Percentiles rank a stretch among this genome's conserved stretches.
Conservation (phyloP, 768 basidiomycete species). For the Trametes elegans region DNA sequence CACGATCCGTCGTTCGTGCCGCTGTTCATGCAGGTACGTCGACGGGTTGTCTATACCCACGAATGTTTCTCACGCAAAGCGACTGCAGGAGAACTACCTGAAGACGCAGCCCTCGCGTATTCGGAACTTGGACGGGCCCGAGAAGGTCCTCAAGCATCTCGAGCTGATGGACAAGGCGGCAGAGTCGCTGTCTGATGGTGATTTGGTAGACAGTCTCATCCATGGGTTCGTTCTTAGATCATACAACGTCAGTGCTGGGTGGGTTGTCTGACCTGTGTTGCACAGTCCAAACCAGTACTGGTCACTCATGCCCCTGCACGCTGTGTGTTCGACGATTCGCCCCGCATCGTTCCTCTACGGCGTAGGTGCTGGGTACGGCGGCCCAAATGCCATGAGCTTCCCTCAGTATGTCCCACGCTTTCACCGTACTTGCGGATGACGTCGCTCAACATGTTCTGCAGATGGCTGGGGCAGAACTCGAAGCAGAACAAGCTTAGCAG, state of each 20-base stretch:
- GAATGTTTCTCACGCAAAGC: background rate
- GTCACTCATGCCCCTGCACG: constrained; percentile 92
- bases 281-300: constrained; percentile 92
- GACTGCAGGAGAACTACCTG: constrained; percentile 86
- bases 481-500: constrained; percentile 81
- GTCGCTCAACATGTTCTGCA: constrained; percentile 39
- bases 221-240: constrained; percentile 77
- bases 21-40: constrained; percentile 85
- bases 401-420: constrained; percentile 55
- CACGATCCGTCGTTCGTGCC: constrained; percentile 95
- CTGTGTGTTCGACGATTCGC: constrained; percentile 83
- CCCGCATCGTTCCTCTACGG: constrained; percentile 89
- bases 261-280: background rate
- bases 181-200: constrained; percentile 91
- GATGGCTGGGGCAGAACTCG: constrained; percentile 98
- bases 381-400: constrained; percentile 69
- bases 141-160: constrained; percentile 67
- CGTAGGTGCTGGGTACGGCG: constrained; percentile 58
- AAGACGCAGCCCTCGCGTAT: constrained; percentile 72
- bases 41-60: too few relatives aligned
- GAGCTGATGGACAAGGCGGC: constrained; percentile 85
- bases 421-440: background rate
- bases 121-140: constrained; percentile 58
- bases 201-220: constrained; percentile 89
- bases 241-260: too few relatives aligned